A percentile compares a stretch with the other conserved stretches of the same genome.
phyloP scores from a whole-genome alignment of 805 yeast genomes.

The Schwanniomyces sp. region DNA sequence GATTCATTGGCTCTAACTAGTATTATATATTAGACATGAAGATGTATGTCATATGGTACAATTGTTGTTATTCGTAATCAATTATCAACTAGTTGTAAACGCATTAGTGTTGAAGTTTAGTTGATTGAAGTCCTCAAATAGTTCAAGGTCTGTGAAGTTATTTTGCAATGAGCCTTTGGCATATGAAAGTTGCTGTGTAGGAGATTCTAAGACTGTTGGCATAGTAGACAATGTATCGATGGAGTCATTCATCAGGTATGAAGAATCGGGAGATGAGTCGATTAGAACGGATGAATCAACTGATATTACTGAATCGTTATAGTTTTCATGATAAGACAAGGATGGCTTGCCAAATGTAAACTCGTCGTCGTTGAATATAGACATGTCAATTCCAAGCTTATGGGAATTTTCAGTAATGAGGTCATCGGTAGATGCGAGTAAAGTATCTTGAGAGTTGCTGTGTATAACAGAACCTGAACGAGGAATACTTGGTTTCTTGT shows the following conservation, averaged over 20 bases:
- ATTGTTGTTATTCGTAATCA: neutral
- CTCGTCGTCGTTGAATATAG: neutral
- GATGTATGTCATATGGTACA: neutral
- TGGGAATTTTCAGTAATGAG: neutral
- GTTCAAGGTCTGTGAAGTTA: neutral
- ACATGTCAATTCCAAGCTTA: neutral
- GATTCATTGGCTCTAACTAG: neutral
- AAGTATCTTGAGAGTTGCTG: slow-evolving; percentile 12
- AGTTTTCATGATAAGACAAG: neutral
- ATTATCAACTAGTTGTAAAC: neutral
- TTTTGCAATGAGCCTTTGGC: neutral
- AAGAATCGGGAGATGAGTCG: slow-evolving; percentile 9
- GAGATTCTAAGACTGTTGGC: slow-evolving; percentile 20
- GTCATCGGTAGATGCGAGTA: slow-evolving; percentile 7
- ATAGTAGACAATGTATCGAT: slow-evolving; percentile 32
- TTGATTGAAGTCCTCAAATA: neutral
- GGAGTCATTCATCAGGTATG: slow-evolving; percentile 20
- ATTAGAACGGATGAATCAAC: slow-evolving; percentile 11
- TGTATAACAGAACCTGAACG: neutral
- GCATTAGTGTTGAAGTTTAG: neutral
- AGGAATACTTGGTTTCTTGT: neutral
- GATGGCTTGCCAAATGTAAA: neutral
- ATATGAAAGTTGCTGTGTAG: neutral
- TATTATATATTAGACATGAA: neutral
- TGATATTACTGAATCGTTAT: neutral